Conservation (phyloP, 2,329 filamentous ascomycete genomes). For the Penicillium sp. region DNA sequence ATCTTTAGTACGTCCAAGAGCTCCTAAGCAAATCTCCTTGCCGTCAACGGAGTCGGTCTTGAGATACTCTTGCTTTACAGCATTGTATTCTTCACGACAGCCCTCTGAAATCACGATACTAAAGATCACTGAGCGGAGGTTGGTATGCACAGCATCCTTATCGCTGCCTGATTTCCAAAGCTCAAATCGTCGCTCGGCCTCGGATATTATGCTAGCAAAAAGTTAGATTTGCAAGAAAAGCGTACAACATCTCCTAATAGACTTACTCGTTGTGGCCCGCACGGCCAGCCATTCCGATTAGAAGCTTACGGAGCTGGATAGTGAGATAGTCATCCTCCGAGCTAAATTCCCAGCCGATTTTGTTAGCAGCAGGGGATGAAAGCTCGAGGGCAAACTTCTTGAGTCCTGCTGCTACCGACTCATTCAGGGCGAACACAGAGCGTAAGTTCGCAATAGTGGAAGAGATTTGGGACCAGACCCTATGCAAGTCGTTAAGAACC, state of each 20-base stretch:
- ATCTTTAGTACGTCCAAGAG: conserved; percentile 66
- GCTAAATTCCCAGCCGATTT: conserved; percentile 78
- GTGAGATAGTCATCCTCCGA: conserved; percentile 70
- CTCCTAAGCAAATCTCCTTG: conserved; percentile 71
- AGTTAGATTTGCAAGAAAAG: no score
- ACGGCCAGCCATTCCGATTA: conserved; percentile 66
- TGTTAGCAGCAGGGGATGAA: conserved; percentile 63
- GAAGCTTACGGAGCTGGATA: conserved; percentile 69
- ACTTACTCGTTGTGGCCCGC: conserved; percentile 65
- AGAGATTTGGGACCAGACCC: conserved; percentile 77
- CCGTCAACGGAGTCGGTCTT: conserved; percentile 78
- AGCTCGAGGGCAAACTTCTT: conserved; percentile 72
- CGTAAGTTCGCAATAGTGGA: conserved; percentile 67
- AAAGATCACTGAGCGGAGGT: conserved; percentile 71
- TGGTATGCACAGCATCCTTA: conserved; percentile 65
- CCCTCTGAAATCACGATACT: conserved; percentile 68
- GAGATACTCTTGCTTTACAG: conserved; percentile 76
- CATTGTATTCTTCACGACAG: conserved; percentile 58
- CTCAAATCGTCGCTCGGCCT: conserved; percentile 70
- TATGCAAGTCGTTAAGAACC: conserved; percentile 24
- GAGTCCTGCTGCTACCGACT: conserved; percentile 61
- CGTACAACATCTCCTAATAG: no score
- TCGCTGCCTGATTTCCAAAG: conserved; percentile 61
- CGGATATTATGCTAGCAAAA: conserved; percentile 29
- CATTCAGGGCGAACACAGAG: conserved; percentile 71